Evolutionary conservation across 2,329 filamentous ascomycete genomes (phyloP).

Genomic region (Aspergillus amoenus): DNA sequence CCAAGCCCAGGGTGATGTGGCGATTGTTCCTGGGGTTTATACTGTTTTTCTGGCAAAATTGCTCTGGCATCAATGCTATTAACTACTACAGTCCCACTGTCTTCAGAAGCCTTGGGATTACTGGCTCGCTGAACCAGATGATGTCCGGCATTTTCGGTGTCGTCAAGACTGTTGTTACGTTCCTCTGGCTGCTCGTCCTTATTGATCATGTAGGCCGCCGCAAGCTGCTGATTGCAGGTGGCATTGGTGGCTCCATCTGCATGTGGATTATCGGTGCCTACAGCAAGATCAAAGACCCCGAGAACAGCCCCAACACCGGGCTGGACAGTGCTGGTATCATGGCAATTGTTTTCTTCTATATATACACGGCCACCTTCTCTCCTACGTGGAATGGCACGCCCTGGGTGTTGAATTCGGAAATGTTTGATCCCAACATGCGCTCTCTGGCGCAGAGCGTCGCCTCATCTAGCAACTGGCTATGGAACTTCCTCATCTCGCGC

Average conservation of each 20-base stretch:
- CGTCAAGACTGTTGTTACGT: slow-evolving; percentile 68
- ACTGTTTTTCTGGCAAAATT: slow-evolving; percentile 79
- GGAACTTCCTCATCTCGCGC: slow-evolving; percentile 39
- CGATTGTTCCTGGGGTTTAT: slow-evolving; percentile 71
- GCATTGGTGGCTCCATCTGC: slow-evolving; percentile 55
- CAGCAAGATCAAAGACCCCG: slow-evolving; percentile 35
- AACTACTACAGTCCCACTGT: slow-evolving; percentile 73
- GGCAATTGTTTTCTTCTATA: slow-evolving; percentile 66
- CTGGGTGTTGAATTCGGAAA: slow-evolving; percentile 73
- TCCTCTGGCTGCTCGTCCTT: slow-evolving; percentile 68
- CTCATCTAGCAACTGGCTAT: slow-evolving; percentile 37
- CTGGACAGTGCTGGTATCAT: slow-evolving; percentile 40
- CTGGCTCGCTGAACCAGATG: slow-evolving; percentile 59
- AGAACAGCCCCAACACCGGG: slow-evolving; percentile 18
- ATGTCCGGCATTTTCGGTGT: slow-evolving; percentile 69
- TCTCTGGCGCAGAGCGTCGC: slow-evolving; percentile 72
- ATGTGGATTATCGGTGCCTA: slow-evolving; percentile 40
- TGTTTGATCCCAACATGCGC: slow-evolving; percentile 70
- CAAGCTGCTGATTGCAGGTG: slow-evolving; percentile 65
- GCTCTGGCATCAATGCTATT: slow-evolving; percentile 73
- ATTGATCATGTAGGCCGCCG: slow-evolving; percentile 65
- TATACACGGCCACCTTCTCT: slow-evolving; percentile 73
- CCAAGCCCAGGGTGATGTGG: slow-evolving; percentile 61
- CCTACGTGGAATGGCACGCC: slow-evolving; percentile 73
- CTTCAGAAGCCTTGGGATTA: slow-evolving; percentile 65